A percentile compares a stretch with the other conserved stretches of the same genome.
Conservation (phyloP, 768 basidiomycete genomes). For the Lepiota venenata region DNA sequence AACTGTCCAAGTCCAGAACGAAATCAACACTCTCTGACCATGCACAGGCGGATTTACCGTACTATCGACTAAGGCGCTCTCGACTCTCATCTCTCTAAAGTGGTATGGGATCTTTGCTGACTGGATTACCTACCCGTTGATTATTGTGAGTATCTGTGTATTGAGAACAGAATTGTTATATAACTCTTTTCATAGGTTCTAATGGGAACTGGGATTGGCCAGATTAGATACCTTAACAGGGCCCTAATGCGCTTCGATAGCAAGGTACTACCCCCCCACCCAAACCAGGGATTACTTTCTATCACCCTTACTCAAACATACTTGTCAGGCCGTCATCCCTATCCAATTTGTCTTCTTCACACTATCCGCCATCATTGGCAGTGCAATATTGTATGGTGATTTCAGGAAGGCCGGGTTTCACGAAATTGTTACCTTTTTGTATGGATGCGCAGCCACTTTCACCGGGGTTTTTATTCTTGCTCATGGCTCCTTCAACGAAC, state of each 20-base stretch:
- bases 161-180: background rate
- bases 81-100: slow-evolving; percentile 76
- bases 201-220: slow-evolving; percentile 70
- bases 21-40: background rate
- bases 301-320: slow-evolving; percentile 4
- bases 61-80: slow-evolving; percentile 88
- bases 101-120: slow-evolving; percentile 74
- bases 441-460: slow-evolving; percentile 89
- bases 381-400: slow-evolving; percentile 91
- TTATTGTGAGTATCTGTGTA: slow-evolving; percentile 48
- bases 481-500: slow-evolving; percentile 19
- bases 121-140: slow-evolving; percentile 81
- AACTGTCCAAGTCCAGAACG: background rate
- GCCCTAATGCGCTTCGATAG: slow-evolving; percentile 93
- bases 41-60: slow-evolving; percentile 87
- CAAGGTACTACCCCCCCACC: slow-evolving; percentile 71
- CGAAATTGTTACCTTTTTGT: slow-evolving; percentile 78
- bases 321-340: slow-evolving; percentile 77
- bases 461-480: slow-evolving; percentile 88
- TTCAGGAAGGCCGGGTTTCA: slow-evolving; percentile 83
- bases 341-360: slow-evolving; percentile 96
- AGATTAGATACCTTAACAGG: slow-evolving; percentile 80
- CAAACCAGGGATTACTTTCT: background rate
- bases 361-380: slow-evolving; percentile 88
- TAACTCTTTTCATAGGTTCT: slow-evolving; percentile 47